Conservation (phyloP, 2,329 filamentous ascomycete genomes). For the Pseudogymnoascus sp. region DNA sequence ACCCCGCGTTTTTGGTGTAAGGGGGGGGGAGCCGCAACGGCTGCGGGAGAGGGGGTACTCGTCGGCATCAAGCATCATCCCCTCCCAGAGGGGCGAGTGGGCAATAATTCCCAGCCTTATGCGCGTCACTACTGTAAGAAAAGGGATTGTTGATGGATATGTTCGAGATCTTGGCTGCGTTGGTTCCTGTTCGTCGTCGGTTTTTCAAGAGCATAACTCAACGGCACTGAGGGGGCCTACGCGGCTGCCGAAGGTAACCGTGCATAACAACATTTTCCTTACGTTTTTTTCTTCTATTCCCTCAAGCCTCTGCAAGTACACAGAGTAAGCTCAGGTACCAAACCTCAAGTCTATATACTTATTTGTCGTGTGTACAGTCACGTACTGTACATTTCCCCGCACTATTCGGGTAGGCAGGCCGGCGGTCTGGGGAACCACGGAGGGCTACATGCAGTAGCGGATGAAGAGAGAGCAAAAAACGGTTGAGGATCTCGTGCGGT, state of each 20-base stretch:
- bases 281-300: background rate
- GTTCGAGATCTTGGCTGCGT: background rate
- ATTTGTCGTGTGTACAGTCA: background rate
- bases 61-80: background rate
- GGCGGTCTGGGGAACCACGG: background rate
- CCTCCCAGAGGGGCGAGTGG: background rate
- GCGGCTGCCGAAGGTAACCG: background rate
- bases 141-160: background rate
- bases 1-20: background rate
- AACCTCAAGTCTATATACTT: background rate
- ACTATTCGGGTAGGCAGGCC: background rate
- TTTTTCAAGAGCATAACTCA: background rate
- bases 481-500: background rate
- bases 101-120: background rate
- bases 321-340: background rate
- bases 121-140: background rate
- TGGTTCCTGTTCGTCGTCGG: background rate
- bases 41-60: background rate
- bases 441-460: background rate
- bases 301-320: background rate
- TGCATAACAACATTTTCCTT: background rate
- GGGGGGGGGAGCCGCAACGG: background rate
- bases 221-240: background rate
- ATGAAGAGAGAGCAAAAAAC: background rate
- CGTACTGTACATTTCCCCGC: constrained; percentile 1